phyloP scores from a whole-genome alignment of 2,329 filamentous ascomycete genomes.

The Tolypocladium amazonense region DNA sequence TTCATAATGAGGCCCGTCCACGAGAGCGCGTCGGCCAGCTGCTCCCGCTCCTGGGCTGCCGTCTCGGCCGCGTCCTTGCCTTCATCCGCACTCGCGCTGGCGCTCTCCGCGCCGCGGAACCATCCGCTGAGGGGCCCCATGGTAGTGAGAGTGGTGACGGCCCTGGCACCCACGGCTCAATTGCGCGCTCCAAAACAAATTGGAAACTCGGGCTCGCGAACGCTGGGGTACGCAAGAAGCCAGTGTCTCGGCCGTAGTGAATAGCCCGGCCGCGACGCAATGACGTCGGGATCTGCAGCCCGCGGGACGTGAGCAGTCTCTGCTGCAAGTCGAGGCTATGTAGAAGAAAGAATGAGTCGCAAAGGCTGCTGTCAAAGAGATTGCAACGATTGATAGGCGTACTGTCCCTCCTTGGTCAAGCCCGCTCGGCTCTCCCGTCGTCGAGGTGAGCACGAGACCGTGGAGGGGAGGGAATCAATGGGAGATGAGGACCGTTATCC shows the following conservation, averaged over 20 bases:
- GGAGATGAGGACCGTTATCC: neutral
- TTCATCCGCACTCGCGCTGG: constrained; percentile 10
- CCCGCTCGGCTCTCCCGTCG: neutral
- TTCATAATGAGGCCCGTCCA: constrained; percentile 70
- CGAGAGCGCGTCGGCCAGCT: constrained; percentile 49
- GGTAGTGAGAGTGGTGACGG: constrained; percentile 4
- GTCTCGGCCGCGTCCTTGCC: constrained; percentile 15
- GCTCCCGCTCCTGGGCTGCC: constrained; percentile 30
- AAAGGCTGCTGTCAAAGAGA: neutral
- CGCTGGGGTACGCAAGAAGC: neutral
- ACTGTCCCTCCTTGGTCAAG: neutral
- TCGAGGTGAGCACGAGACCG: neutral
- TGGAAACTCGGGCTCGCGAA: neutral
- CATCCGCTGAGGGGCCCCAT: constrained; percentile 41
- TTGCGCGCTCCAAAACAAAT: neutral
- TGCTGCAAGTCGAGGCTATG: neutral
- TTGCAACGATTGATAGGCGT: neutral
- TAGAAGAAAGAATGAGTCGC: neutral
- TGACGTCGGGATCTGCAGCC: neutral
- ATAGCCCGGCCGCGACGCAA: neutral
- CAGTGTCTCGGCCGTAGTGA: neutral
- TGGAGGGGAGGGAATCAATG: neutral
- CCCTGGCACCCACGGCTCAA: neutral
- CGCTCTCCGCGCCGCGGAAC: constrained; percentile 33
- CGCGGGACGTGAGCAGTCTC: neutral